phyloP scores from a whole-genome alignment of 352 stramenopile species.

The Globisporangium nagaii region DNA sequence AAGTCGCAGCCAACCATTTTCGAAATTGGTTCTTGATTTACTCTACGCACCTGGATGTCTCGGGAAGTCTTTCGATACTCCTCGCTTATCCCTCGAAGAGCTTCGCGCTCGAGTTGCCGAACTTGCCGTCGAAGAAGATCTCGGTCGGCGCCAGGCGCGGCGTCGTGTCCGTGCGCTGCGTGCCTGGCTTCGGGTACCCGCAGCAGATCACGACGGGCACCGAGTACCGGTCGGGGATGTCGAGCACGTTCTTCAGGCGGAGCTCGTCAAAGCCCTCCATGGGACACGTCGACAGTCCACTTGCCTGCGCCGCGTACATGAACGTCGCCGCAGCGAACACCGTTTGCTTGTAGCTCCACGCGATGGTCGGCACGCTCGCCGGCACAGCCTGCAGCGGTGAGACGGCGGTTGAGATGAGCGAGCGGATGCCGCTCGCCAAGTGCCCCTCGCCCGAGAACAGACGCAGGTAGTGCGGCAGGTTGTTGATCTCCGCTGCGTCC shows the following conservation, averaged over 20 bases:
- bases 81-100: conserved; percentile 28
- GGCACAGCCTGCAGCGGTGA: conserved; percentile 63
- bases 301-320: conserved; percentile 58
- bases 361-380: conserved; percentile 53
- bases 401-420: conserved; percentile 48
- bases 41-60: no score
- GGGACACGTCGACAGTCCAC: conserved; percentile 61
- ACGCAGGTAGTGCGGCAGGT: conserved; percentile 56
- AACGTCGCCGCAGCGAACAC: conserved; percentile 67
- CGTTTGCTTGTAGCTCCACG: conserved; percentile 83
- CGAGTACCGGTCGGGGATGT: conserved; percentile 75
- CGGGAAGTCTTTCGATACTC: no score
- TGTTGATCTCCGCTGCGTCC: conserved; percentile 34
- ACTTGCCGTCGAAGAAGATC: conserved; percentile 85
- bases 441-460: conserved; percentile 70
- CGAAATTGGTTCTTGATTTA: no score
- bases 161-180: conserved; percentile 13
- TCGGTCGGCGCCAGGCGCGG: conserved; percentile 51
- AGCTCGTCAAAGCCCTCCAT: conserved; percentile 82
- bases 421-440: conserved; percentile 45
- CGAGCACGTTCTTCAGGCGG: conserved; percentile 50
- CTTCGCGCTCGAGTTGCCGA: conserved; percentile 53
- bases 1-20: background rate
- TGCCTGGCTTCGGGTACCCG: conserved; percentile 40
- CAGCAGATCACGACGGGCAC: conserved; percentile 71